Conservation (phyloP, 768 basidiomycete species). For the Boletellus ananas region DNA sequence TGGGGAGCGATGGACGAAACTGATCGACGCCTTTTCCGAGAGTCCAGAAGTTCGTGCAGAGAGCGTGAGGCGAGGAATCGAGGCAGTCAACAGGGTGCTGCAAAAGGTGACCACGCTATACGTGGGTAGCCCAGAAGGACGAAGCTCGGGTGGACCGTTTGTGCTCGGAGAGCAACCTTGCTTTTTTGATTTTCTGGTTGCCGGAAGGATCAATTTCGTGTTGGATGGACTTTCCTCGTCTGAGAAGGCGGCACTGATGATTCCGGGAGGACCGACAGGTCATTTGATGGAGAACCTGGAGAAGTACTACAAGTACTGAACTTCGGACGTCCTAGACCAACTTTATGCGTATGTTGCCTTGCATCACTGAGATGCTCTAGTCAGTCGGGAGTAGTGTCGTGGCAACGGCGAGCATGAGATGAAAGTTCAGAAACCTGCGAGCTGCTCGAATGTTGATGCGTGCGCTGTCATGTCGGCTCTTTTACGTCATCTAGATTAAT, state of each 20-base stretch:
- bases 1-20: slow-evolving; percentile 37
- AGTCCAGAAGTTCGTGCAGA: slow-evolving; percentile 24
- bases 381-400: neutral
- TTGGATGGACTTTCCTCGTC: slow-evolving; percentile 9
- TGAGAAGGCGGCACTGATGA: slow-evolving; percentile 6
- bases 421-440: too few relatives aligned
- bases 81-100: slow-evolving; percentile 25
- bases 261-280: slow-evolving; percentile 10
- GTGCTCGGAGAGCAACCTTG: slow-evolving; percentile 16
- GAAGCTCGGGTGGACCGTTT: slow-evolving; percentile 1
- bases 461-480: too few relatives aligned
- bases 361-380: neutral
- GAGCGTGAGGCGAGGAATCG: slow-evolving; percentile 13
- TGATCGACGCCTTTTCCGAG: slow-evolving; percentile 18
- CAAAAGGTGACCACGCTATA: slow-evolving; percentile 10
- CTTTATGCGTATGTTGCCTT: too few relatives aligned
- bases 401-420: too few relatives aligned
- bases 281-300: slow-evolving; percentile 16
- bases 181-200: slow-evolving; percentile 20
- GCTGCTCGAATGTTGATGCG: too few relatives aligned
- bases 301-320: slow-evolving; percentile 8
- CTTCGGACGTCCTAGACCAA: too few relatives aligned
- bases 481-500: too few relatives aligned
- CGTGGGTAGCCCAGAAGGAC: neutral
- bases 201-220: slow-evolving; percentile 14